Evolutionary conservation across 1,284 basidiomycete genomes (phyloP).

Genomic region (Gomphus bonarii): DNA sequence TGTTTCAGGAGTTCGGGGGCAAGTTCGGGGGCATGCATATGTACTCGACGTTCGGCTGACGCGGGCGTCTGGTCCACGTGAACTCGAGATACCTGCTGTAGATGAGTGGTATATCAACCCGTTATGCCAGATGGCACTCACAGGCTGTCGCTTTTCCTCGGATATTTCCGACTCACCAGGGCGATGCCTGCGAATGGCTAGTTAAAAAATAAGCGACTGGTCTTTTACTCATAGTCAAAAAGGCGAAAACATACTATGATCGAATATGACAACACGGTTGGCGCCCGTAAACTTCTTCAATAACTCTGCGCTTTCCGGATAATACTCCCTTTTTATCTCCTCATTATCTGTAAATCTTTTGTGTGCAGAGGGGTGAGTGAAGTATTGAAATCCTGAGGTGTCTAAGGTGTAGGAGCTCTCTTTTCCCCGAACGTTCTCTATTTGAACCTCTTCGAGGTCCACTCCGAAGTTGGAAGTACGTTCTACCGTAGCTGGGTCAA

Average conservation of each 20-base stretch:
- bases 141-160: conserved; percentile 39
- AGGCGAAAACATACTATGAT: conserved; percentile 41
- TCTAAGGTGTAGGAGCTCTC: conserved; percentile 39
- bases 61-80: conserved; percentile 46
- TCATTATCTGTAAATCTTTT: conserved; percentile 35
- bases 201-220: background rate
- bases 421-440: conserved; percentile 49
- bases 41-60: conserved; percentile 38
- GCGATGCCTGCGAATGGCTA: conserved; percentile 37
- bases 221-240: background rate
- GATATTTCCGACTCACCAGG: conserved; percentile 29
- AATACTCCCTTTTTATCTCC: conserved; percentile 42
- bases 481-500: conserved; percentile 16
- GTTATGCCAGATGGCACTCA: conserved; percentile 14
- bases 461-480: conserved; percentile 13
- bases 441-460: conserved; percentile 23
- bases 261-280: conserved; percentile 46
- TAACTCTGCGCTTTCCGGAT: too few relatives aligned
- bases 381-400: conserved; percentile 45
- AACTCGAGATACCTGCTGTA: conserved; percentile 19
- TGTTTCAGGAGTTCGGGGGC: conserved; percentile 32
- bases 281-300: conserved; percentile 55
- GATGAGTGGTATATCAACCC: background rate
- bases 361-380: conserved; percentile 30
- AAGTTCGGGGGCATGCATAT: conserved; percentile 26